Evolutionary conservation across 345 rosid species (phyloP).

Genomic region (Kandelia obovata): DNA sequence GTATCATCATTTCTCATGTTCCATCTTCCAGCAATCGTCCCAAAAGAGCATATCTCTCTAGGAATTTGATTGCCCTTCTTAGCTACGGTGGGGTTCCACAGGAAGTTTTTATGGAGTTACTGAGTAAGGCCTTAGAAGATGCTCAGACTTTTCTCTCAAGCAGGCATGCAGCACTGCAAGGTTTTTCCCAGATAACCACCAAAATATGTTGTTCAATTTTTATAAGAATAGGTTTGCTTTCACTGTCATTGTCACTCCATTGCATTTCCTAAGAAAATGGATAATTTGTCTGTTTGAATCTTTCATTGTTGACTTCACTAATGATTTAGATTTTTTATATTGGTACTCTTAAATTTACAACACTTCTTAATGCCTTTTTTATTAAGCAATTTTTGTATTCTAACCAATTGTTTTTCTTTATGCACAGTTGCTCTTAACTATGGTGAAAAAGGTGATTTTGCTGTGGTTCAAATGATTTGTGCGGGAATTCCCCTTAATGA

Average conservation of each 20-base stretch:
- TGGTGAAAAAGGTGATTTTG: constrained; percentile 51
- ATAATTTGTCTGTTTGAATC: too few species aligned
- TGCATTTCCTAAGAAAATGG: too few species aligned
- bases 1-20: constrained; percentile 11
- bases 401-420: background rate
- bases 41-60: constrained; percentile 42
- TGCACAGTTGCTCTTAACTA: constrained; percentile 44
- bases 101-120: constrained; percentile 44
- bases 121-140: constrained; percentile 51
- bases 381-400: background rate
- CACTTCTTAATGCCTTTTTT: background rate
- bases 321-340: too few species aligned
- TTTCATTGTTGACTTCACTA: too few species aligned
- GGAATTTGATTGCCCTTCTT: constrained; percentile 57
- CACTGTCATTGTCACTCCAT: too few species aligned
- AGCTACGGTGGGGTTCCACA: constrained; percentile 77
- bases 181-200: constrained; percentile 28
- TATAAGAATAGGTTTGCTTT: too few species aligned
- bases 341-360: background rate
- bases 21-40: constrained; percentile 51
- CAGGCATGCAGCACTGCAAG: constrained; percentile 49
- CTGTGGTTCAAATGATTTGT: constrained; percentile 47
- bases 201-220: too few species aligned
- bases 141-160: constrained; percentile 34
- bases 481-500: constrained; percentile 72